Evolutionary conservation across 1,284 basidiomycete genomes (phyloP), one percentile per base, ranked within the genome.

Genomic region (Mycena citricolor): DNA sequence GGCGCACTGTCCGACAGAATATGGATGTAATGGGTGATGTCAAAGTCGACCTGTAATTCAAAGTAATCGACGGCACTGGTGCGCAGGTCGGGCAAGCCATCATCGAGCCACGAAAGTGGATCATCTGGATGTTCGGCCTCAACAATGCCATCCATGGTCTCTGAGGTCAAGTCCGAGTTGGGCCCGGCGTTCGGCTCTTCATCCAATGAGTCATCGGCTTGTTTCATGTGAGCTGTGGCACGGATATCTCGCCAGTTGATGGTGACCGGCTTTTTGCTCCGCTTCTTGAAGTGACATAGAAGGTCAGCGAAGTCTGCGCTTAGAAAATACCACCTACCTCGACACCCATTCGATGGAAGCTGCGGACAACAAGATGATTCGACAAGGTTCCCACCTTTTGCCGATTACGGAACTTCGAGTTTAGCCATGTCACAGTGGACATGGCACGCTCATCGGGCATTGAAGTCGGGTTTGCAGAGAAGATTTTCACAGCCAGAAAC

Each of bases 371-470:
- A 17, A 39, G 14, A 26, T 38, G 30, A 22, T 44, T 44, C 4
- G 42, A 44, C n/a, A 39, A 29, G 1, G 42, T 44, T n/a, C 13
- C 14, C 20, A 44, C 35, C 20, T 32, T 20, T 12, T 32, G 29
- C 10, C 10, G 28, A 17, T 44, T 44, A 3, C 42, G 42, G 26
- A 10, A 1, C 3, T 44, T 29, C 2, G 42, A 26, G 57, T 47
- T 54, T 3, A 55, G 23, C 51, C 52, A 51, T 5, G 45, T 54
- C n/a, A 45, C 39, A 12, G 44, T 45, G 11, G 49, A 55, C 51
- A 55, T 51, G 4, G 45, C 44, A 7, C 46, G 37, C 43, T 55
- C 54, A 37, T 55, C 49, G 19, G 49, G 50, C 39, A 55, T 51
- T 14, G 52, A 55, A 12, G 48, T 39, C 4, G 54, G 52, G 24